Evolutionary conservation across 345 rosid genomes (phyloP), one percentile per base, ranked within the genome.

Genomic region (Ricinus communis): DNA sequence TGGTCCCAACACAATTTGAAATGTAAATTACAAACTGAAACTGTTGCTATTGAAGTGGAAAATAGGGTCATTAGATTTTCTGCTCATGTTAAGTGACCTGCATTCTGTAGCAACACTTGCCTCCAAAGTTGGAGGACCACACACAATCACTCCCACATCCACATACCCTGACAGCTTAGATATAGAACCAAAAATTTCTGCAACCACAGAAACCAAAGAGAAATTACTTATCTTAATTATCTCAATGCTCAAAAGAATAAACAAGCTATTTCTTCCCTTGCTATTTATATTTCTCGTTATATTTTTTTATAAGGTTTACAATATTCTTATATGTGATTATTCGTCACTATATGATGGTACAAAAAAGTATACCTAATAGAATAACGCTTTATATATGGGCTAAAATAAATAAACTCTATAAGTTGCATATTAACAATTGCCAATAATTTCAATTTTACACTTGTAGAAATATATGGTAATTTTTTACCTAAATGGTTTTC

Each of bases 11-110:
- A 49, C 53, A 14, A 27, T 0, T 14, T n/a, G 12, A 59, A 59
- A 1, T 36, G 16, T 15, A 1, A 30, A 50, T 74, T 85, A 92
- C 31, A 92, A 79, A 79, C 87, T 90, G 81, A 92, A 92, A 75
- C 90, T 85, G 38, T 92, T 93, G 76, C 93, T 87, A 72, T 87
- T 74, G 82, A 88, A 90, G 75, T 92, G 97, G 76, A 91, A 89
- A 70, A 93, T 65, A 0, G 96, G 80, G 24, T 82, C 69, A 53
- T 70, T 69, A 12, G 70, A 21, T 9, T 79, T 59, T 70, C 91
- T 80, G 61, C 74, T 73, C 16, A 86, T 28, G 76, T 82, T 87
- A 66, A 77, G 84, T 8, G 87, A 81, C 78, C 96, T 84, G 83
- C 89, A 87, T 74, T 87, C 93, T 80, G 74, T 76, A 38, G 97